Conservation (phyloP, 495 filamentous ascomycete genomes). For the Poronia punctata region DNA sequence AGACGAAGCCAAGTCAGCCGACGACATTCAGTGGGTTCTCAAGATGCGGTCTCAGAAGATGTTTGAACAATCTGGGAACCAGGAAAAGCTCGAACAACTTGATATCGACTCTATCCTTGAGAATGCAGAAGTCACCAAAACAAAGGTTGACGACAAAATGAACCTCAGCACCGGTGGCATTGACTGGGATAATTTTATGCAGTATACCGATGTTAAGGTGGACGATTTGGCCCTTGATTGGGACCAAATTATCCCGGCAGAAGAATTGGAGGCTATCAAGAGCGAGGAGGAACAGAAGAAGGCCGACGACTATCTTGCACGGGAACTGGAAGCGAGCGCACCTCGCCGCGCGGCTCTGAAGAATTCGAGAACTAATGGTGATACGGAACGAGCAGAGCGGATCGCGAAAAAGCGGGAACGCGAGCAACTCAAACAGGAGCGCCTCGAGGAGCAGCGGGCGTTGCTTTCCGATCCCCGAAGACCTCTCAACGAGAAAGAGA, state of each 20-base stretch:
- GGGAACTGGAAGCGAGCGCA: slow-evolving; percentile 75
- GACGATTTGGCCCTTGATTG: slow-evolving; percentile 74
- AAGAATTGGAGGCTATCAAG: slow-evolving; percentile 80
- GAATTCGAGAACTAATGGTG: slow-evolving; percentile 51
- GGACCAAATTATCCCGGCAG: slow-evolving; percentile 97
- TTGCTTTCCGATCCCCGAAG: slow-evolving; percentile 70
- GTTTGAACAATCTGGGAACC: slow-evolving; percentile 94
- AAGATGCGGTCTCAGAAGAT: slow-evolving; percentile 92
- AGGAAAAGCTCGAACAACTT: slow-evolving; percentile 93
- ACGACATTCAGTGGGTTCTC: slow-evolving; percentile 88
- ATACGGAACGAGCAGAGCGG: slow-evolving; percentile 73
- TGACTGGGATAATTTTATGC: slow-evolving; percentile 92
- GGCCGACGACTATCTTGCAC: slow-evolving; percentile 74
- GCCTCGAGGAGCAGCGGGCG: slow-evolving; percentile 51
- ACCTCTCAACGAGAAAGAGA: slow-evolving; percentile 82
- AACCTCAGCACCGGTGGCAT: slow-evolving; percentile 64
- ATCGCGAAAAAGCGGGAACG: slow-evolving; percentile 88
- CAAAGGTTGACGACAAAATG: slow-evolving; percentile 65
- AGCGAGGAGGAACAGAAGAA: slow-evolving; percentile 78
- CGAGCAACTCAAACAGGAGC: slow-evolving; percentile 58
- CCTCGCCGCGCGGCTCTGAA: slow-evolving; percentile 66
- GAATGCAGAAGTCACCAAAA: slow-evolving; percentile 92
- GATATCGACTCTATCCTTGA: slow-evolving; percentile 96
- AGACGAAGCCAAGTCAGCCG: slow-evolving; percentile 74
- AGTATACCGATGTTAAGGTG: slow-evolving; percentile 89